A percentile compares a stretch with the other conserved stretches of the same genome.
Evolutionary conservation across 1,139 yeast species (phyloP).

Genomic region (Scheffersomyces segobiensis): DNA sequence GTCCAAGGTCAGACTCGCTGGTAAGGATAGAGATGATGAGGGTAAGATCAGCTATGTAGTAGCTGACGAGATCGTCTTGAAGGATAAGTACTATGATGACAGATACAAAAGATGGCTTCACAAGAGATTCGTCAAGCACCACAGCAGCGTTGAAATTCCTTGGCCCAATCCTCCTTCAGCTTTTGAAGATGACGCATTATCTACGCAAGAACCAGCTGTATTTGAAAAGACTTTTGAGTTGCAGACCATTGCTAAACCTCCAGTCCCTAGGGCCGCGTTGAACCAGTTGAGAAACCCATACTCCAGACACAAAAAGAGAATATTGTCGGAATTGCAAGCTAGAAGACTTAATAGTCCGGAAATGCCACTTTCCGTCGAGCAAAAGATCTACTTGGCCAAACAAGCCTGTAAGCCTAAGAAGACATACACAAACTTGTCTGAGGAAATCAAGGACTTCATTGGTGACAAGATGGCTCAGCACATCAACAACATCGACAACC

Average conservation of each 20-base stretch:
- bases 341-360: slow-evolving; percentile 65
- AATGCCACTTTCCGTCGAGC: slow-evolving; percentile 75
- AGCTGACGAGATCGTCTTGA: slow-evolving; percentile 68
- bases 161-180: slow-evolving; percentile 83
- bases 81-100: slow-evolving; percentile 71
- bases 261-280: slow-evolving; percentile 69
- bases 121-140: slow-evolving; percentile 69
- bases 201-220: slow-evolving; percentile 60
- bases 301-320: slow-evolving; percentile 58
- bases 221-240: slow-evolving; percentile 76
- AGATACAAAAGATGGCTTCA: slow-evolving; percentile 77
- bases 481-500: slow-evolving; percentile 42
- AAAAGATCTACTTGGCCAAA: slow-evolving; percentile 63
- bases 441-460: slow-evolving; percentile 67
- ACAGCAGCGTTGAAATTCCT: slow-evolving; percentile 71
- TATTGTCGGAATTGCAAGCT: slow-evolving; percentile 61
- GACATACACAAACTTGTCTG: slow-evolving; percentile 53
- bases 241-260: slow-evolving; percentile 63
- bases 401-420: slow-evolving; percentile 49
- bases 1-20: slow-evolving; percentile 59
- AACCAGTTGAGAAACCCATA: slow-evolving; percentile 72
- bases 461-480: slow-evolving; percentile 68
- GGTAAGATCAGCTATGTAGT: slow-evolving; percentile 69
- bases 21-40: slow-evolving; percentile 65
- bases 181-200: slow-evolving; percentile 56